Evolutionary conservation across 1,284 basidiomycete genomes (phyloP).

Genomic region (Cutaneotrichosporon sp.): DNA sequence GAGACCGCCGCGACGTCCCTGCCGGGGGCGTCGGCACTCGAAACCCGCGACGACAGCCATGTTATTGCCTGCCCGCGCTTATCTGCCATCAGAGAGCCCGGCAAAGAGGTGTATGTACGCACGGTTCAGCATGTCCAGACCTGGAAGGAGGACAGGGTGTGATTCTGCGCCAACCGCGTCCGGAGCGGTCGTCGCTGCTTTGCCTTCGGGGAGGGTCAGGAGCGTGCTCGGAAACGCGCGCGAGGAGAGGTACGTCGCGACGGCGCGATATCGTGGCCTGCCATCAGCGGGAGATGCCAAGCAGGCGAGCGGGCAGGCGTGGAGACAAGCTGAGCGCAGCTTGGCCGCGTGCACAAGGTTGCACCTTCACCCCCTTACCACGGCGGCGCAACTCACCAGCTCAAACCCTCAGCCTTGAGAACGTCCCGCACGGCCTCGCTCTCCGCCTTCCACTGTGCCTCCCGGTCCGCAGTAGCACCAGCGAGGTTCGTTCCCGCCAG

Average conservation of each 20-base stretch:
- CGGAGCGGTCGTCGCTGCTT: slow-evolving; percentile 4
- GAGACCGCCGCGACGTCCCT: slow-evolving; percentile 23
- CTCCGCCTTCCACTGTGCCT: slow-evolving; percentile 58
- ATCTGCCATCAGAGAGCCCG: slow-evolving; percentile 16
- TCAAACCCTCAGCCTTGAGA: slow-evolving; percentile 55
- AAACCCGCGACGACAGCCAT: slow-evolving; percentile 61
- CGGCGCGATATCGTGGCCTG: slow-evolving; percentile 66
- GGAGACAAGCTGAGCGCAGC: too few species aligned
- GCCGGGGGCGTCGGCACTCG: slow-evolving; percentile 25
- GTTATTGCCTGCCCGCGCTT: slow-evolving; percentile 65
- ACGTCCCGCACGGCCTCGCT: slow-evolving; percentile 51
- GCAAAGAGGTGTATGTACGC: too few species aligned
- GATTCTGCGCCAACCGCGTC: slow-evolving; percentile 46
- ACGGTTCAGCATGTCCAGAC: slow-evolving; percentile 79
- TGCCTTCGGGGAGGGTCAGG: slow-evolving; percentile 52
- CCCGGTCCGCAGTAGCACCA: slow-evolving; percentile 63
- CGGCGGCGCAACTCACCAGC: slow-evolving; percentile 55
- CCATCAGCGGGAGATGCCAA: not conserved
- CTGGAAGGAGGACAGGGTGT: slow-evolving; percentile 74
- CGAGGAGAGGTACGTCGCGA: slow-evolving; percentile 72
- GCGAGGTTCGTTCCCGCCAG: slow-evolving; percentile 71
- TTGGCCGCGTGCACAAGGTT: too few species aligned
- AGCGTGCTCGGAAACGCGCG: slow-evolving; percentile 81
- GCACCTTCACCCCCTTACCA: too few species aligned
- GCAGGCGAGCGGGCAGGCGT: too few species aligned